Base-by-base conservation (phyloP, 768 basidiomycete species). In the Pleurotus tuber-regium region DNA sequence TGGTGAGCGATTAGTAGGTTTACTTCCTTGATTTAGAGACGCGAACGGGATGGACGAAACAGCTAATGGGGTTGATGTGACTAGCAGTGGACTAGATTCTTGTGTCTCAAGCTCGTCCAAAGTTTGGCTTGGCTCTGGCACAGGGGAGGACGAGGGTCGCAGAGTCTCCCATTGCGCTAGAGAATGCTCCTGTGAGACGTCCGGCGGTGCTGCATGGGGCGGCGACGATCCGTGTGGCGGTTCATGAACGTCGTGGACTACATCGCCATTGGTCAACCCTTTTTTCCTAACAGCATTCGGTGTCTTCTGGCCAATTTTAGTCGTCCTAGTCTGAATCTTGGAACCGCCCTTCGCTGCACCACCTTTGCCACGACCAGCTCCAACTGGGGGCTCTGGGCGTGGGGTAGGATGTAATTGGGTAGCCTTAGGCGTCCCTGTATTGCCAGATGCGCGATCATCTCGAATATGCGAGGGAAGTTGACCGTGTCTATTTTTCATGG, bases 21-120 rank as follows among this genome's bases (percentile, higher is more conserved):
- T 51, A 44, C 51, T 42, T 52, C 35, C 47, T 63, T 48, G 46
- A 4, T 19, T 42, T 25, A 24, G 83, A 53, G 79, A 78, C 6
- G 79, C 82, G 53, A 80, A 77, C 0, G 76, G 70, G 30, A 70
- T 62, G 59, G 82, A 83, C 56, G 77, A 84, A 55, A 75, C 73
- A 23, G 77, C 69, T 16, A 26, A 28, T 3, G 39, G 39, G 29
- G 49, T 49, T 50, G 38, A 23, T 41, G 47, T 28, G 35, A 11
- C 35, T 24, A 30, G 14, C 28, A 30, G 29, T 26, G 46, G 31
- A 26, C 35, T 38, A 33, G 11, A 28, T 16, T 41, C 46, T 30
- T 35, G n/a, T 18, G 21, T 41, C 18, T 51, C 31, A 2, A 33
- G 33, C 25, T 31, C 49, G 18, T 38, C 31, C 11, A 31, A 11